Evolutionary conservation across 345 rosid genomes (phyloP), one percentile per base, ranked within the genome.

Genomic region (Lepidium sativum): DNA sequence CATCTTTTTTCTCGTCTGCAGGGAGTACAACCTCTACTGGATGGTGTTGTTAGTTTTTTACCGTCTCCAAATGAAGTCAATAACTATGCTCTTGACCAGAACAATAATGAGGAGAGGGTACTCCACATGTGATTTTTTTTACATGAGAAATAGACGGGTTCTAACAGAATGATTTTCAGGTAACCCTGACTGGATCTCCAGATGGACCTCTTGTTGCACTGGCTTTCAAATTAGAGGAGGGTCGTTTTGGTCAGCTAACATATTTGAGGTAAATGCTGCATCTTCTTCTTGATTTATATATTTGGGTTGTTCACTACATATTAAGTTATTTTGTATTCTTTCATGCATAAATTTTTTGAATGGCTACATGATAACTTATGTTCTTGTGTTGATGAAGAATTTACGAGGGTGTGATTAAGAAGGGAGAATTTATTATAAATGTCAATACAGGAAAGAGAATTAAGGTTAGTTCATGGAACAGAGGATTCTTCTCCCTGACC

Each of bases 221-320:
- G 80, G 99, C 99, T 74, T 94, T 94, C 74, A 94, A 94, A 82
- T 68, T 94, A 68, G 99, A 94, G 77, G 97, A 94, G 78, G 99
- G 99, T 54, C 87, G 97, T 60, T 90, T 88, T 72, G 96, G 97
- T 63, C 97, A 94, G 75, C 76, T 90, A 65, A 94, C 99, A 69
- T 94, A 82, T 74, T 74, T 94, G 34, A 86, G 99, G 99, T 85
- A 61, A 54, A 34, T 32, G 33, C 29, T 61, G 54, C 38, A 12
- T n/a, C n/a, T 66, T 18, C 38, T 33, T 45, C 21, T 67, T 54
- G 6, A 29, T 21, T n/a, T 18, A 40, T 12, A 8, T 29, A 11
- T 58, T 25, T 25, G 17, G 23, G 9, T 1, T 58, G 39, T 50
- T 16, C 31, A 21, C 60, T 6, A 33, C 33, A 54, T 51, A 51